Evolutionary conservation across 192 early-diverging fungal genomes (phyloP), one percentile per base, ranked within the genome.

Genomic region (Coemansia sp.): DNA sequence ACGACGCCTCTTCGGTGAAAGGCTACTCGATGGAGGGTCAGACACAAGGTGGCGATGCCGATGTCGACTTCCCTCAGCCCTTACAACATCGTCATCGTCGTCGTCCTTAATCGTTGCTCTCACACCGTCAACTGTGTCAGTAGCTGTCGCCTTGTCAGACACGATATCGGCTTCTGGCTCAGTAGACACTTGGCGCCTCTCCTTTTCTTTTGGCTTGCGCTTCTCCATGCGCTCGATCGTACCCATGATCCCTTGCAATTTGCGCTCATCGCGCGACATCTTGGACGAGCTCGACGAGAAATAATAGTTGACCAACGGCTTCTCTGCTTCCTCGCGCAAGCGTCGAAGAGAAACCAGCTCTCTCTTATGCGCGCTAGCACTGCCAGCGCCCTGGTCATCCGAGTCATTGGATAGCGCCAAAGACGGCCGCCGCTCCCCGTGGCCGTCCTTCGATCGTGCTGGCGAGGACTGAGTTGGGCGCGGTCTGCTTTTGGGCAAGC

Each of bases 181-280:
- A 0, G 52, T 59, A 11, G 66, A 77, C 30, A 44, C 17, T 23
- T 73, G 77, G 33, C 78, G 67, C 43, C 64, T 39, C 32, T 57
- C 26, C 65, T 74, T 72, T 16, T 79, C 77, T 53, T 81, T 85
- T 39, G 78, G 79, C 35, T 68, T 77, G 47, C 82, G 78, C 73
- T 87, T 84, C 42, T 91, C 90, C 69, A 89, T 74, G 57, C 84
- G 85, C 53, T 88, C 82, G 49, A 91, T 86, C 0, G 89, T 85
- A 5, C 82, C 82, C 76, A 91, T 78, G 38, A 89, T 69, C 14
- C 82, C 85, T 62, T 90, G 88, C 57, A 91, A 84, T 66, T 91
- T 91, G 33, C 88, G 85, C 62, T 91, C 90, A 40, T 91, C 90
- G 14, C 90, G 76, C 14, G 89, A 88, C 63, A 91, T 67, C 67